phyloP scores from a whole-genome alignment of 2,329 filamentous ascomycete species.

The Penicillium sp. region DNA sequence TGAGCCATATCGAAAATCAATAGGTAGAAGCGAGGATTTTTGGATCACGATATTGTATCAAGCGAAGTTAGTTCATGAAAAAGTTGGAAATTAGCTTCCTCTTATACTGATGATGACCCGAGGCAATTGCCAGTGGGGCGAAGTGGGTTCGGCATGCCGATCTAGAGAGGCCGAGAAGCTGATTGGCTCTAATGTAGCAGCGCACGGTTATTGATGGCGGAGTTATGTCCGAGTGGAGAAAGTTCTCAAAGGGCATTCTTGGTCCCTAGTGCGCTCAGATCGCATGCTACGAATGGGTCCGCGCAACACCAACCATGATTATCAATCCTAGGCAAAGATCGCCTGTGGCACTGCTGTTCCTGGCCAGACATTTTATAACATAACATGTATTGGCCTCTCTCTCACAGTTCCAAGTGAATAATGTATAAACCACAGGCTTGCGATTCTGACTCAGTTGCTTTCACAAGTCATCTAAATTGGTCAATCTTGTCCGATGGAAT shows the following conservation, averaged over 20 bases:
- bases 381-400: not conserved
- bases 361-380: too few relatives aligned
- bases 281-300: not conserved
- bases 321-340: not conserved
- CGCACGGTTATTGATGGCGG: slow-evolving; percentile 6
- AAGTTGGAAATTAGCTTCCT: not conserved
- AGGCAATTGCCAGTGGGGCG: slow-evolving; percentile 21
- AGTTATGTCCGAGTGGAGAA: not conserved
- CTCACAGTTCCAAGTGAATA: not conserved
- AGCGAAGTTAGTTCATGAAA: not conserved
- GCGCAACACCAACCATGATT: not conserved
- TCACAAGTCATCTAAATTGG: not conserved
- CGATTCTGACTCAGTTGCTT: not conserved
- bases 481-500: slow-evolving; percentile 5
- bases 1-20: slow-evolving; percentile 1
- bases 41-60: not conserved
- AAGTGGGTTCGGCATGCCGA: slow-evolving; percentile 32
- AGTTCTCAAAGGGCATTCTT: not conserved
- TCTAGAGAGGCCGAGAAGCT: slow-evolving; percentile 25
- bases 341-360: too few relatives aligned
- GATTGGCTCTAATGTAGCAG: slow-evolving; percentile 20
- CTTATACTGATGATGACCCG: slow-evolving; percentile 10
- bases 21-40: not conserved
- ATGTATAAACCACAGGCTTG: not conserved
- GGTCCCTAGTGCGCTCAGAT: not conserved